These are phyloP conservation scores for Dryas alaskensis DNA, from an alignment of 306 rosid species.

Conservation along the genomic window DNA sequence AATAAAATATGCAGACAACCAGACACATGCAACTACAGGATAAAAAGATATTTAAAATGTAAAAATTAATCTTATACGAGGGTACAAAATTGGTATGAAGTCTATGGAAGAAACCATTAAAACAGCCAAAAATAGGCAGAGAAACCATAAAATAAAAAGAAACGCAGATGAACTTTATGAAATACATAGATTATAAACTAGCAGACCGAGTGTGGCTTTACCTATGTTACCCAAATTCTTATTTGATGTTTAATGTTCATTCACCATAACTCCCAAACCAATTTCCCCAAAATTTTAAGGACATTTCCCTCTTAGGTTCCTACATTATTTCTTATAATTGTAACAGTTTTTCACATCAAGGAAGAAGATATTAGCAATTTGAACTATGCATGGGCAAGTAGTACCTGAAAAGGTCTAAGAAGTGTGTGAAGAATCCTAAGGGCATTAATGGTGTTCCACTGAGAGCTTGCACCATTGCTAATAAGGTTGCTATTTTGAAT, in stretches of 20 bases:
- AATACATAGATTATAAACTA: neutral
- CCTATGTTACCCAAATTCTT: neutral
- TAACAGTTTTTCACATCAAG: neutral
- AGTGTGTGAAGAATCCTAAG: conserved; percentile 69
- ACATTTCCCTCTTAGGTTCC: neutral
- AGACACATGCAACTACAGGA: neutral
- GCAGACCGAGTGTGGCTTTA: neutral
- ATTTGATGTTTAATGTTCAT: neutral
- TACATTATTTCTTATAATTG: neutral
- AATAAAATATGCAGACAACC: neutral
- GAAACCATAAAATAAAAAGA: neutral
- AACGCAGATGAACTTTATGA: neutral
- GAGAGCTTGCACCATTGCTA: conserved; percentile 28
- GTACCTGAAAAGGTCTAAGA: conserved; percentile 85
- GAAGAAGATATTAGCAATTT: neutral
- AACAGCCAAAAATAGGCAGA: neutral
- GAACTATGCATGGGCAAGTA: neutral
- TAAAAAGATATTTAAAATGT: neutral
- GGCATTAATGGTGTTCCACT: conserved; percentile 59
- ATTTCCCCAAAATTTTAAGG: neutral
- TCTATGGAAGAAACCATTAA: neutral
- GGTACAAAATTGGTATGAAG: neutral
- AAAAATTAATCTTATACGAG: neutral
- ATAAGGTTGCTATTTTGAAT: conserved; percentile 64
- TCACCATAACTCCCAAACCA: neutral